These are phyloP conservation scores for Priceomyces castillae DNA, from an alignment of 805 yeast species.

Conservation along the genomic window DNA sequence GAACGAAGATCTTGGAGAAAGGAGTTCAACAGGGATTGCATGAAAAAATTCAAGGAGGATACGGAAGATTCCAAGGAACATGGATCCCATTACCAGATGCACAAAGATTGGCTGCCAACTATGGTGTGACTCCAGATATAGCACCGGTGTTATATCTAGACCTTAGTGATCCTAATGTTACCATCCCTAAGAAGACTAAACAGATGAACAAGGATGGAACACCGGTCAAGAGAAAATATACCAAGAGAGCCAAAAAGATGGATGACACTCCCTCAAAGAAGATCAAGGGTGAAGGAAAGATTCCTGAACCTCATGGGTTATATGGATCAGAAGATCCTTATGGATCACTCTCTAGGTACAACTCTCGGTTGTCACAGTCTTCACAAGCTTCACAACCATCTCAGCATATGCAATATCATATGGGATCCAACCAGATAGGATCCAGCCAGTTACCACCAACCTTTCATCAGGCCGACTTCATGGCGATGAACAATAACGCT, in stretches of 20 bases:
- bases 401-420: conserved; percentile 52
- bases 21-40: conserved; percentile 90
- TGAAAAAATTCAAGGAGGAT: conserved; percentile 96
- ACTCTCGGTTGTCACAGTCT: conserved; percentile 6
- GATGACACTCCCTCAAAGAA: conserved; percentile 57
- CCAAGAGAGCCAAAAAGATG: conserved; percentile 60
- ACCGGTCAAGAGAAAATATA: conserved; percentile 41
- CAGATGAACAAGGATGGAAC: conserved; percentile 37
- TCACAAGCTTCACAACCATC: conserved; percentile 34
- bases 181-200: conserved; percentile 35
- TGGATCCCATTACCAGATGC: conserved; percentile 91
- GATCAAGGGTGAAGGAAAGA: conserved; percentile 23
- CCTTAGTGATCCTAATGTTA: conserved; percentile 31
- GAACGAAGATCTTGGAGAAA: conserved; percentile 87
- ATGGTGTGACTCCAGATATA: conserved; percentile 36
- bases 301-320: conserved; percentile 8
- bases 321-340: conserved; percentile 15
- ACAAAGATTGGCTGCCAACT: conserved; percentile 36
- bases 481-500: conserved; percentile 11
- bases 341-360: conserved; percentile 12
- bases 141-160: conserved; percentile 44
- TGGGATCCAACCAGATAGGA: conserved; percentile 16
- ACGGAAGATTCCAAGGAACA: conserved; percentile 95
- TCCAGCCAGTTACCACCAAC: conserved; percentile 27
- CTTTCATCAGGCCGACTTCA: conserved; percentile 21